Evolutionary conservation across 805 yeast genomes (phyloP), one percentile per base, ranked within the genome.

Genomic region (Pichia scutulata): DNA sequence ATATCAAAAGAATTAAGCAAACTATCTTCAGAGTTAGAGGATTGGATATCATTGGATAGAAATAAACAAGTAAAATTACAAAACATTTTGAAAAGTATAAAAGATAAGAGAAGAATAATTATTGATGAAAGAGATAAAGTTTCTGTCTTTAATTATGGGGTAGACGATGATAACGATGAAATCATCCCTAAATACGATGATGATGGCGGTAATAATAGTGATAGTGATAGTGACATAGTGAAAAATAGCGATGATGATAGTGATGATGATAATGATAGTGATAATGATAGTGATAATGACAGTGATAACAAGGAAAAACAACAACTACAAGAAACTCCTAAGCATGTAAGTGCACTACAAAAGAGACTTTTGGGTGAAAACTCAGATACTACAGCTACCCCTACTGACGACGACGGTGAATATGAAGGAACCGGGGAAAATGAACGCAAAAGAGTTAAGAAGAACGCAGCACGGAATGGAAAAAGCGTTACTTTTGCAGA

Each of bases 1-100:
- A 50, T 66, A 4, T 52, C 65, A 3, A 25, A 41, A 7, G 65
- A 61, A 22, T 53, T 69, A 28, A 56, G 60, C 16, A 60, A 59
- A 22, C 49, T 69, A 23, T 53, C 66, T 2, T 53, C 55, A 8
- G 57, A 60, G 3, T 67, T 68, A 44, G 58, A 61, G 42, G 69
- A 67, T 23, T 63, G 69, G 65, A 50, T 61, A 8, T 50, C 59
- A 23, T 49, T 63, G n/a, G 56, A 53, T 43, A 39, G 44, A 16
- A 37, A 26, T 16, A 53, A 53, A 37, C 41, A 46, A 21, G 4
- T 13, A 4, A 43, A 53, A n/a, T 24, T 53, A 18, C 22, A 41
- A 9, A 39, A 16, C 16, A 23, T 41, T 4, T 16, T 41, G 7
- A 41, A 21, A 42, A 42, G 41, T 42, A 37, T 39, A 23, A 41